Evolutionary conservation across 176 grass and related monocot genomes (phyloP).

Genomic region (Carex littledalei): DNA sequence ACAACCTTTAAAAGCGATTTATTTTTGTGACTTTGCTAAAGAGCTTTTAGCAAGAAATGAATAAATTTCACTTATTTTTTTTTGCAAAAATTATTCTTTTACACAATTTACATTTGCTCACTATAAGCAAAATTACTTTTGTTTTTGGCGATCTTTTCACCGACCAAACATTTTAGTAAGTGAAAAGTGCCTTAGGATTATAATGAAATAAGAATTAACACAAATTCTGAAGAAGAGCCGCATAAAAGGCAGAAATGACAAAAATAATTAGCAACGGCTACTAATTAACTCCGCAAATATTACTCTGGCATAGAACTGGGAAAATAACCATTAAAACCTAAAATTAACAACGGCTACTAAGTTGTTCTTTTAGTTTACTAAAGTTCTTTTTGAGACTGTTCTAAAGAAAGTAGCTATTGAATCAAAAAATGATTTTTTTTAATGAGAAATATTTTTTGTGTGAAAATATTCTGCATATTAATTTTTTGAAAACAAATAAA

Average conservation of each 20-base stretch:
- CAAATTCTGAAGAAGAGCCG: too few species aligned
- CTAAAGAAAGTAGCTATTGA: too few species aligned
- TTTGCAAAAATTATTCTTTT: neutral
- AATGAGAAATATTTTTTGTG: too few species aligned
- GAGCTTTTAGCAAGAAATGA: conserved; percentile 8
- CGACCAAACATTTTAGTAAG: neutral
- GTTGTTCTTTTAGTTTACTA: too few species aligned
- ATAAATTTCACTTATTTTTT: neutral
- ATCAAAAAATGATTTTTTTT: too few species aligned
- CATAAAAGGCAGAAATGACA: too few species aligned
- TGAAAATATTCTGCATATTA: too few species aligned
- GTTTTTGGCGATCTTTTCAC: neutral
- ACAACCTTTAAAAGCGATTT: neutral
- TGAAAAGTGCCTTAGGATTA: neutral
- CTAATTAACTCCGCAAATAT: too few species aligned
- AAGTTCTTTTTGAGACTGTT: too few species aligned
- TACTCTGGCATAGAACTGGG: neutral
- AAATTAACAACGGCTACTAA: too few species aligned
- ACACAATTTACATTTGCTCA: neutral
- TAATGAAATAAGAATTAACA: neutral
- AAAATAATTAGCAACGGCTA: too few species aligned
- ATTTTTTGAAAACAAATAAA: too few species aligned
- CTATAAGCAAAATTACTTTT: neutral
- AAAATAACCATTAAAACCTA: neutral
- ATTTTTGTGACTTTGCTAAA: neutral